A percentile compares a stretch with the other conserved stretches of the same genome.
These are phyloP conservation scores for Albizia julibrissin DNA, from an alignment of 306 rosid species.

Conservation along the genomic window DNA sequence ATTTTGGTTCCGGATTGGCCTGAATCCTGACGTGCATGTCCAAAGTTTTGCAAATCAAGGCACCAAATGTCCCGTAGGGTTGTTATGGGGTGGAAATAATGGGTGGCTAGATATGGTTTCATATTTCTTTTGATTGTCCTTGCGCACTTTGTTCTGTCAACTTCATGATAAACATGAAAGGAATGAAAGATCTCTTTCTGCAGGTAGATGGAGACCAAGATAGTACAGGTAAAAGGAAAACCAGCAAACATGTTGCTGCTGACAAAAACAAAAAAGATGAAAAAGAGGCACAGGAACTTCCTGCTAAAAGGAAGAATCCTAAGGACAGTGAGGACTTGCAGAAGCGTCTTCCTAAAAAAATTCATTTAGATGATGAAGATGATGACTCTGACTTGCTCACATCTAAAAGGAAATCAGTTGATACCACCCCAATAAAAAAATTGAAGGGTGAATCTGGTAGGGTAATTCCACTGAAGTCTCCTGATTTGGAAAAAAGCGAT, in stretches of 20 bases:
- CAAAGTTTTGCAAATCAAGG: slow-evolving; percentile 5
- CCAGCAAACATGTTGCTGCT: slow-evolving; percentile 69
- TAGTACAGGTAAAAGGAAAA: slow-evolving; percentile 69
- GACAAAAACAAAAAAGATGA: slow-evolving; percentile 61
- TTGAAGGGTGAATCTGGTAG: slow-evolving; percentile 68
- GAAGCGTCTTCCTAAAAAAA: slow-evolving; percentile 49
- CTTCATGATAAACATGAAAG: neutral
- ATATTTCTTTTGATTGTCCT: neutral
- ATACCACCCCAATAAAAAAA: slow-evolving; percentile 68
- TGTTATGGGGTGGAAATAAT: neutral
- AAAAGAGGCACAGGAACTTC: slow-evolving; percentile 49
- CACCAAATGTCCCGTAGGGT: neutral
- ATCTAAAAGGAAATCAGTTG: slow-evolving; percentile 49
- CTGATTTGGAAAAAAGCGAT: slow-evolving; percentile 56
- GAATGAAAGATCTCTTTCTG: slow-evolving; percentile 10
- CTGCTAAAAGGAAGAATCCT: slow-evolving; percentile 68
- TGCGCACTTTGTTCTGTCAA: neutral
- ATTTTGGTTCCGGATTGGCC: neutral
- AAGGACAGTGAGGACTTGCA: slow-evolving; percentile 45
- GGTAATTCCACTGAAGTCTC: slow-evolving; percentile 56
- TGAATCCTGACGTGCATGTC: neutral
- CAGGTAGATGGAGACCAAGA: slow-evolving; percentile 61
- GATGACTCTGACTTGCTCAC: slow-evolving; percentile 49
- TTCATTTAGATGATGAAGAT: slow-evolving; percentile 45
- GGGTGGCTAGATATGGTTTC: neutral